Evolutionary conservation across 2,329 filamentous ascomycete species (phyloP), one percentile per base, ranked within the genome.

Genomic region (Ambrosiella beaveri): DNA sequence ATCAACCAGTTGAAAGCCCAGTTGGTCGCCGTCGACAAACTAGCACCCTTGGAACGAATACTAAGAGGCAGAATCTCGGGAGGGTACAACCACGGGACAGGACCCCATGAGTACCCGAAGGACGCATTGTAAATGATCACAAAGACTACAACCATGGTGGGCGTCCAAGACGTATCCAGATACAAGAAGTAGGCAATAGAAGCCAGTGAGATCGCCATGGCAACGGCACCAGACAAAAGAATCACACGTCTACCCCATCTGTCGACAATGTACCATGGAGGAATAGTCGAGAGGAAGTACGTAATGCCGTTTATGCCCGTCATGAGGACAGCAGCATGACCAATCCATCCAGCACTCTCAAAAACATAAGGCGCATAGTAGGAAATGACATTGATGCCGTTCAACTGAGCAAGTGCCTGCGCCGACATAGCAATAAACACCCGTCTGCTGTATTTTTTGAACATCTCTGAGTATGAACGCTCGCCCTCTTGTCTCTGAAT

Each of bases 1-100:
- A 97, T 93, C 35, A 97, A 75, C 86, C 89, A 98, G 71, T 98
- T 98, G 71, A 93, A 95, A 1, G 91, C 89, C 93, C 93, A 98
- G 68, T 98, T 98, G 38, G 90, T 84, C 15, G 93, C 93, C 1
- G 93, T 97, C 61, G 91, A 96, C 68, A 98, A 72, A 77, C 89
- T 95, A 57, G 93, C 91, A 61, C 93, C 93, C 75, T 97, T 97
- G 61, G 91, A 95, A 65, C 93, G 84, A 68, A 97, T 96, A 74
- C 89, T 96, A 61, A 98, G 76, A 3, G 93, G 93, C 49, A 98
- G 76, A 62, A 98, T 98, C 76, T 98, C 93, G n/a, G 93, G 93
- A 12, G 93, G 93, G 69, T 97, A 97, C 13, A 98, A 75, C 93
- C 93, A 98, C 7, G 93, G 93, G 62, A 98, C 95, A 1, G 93